Evolutionary conservation across 148 eudicot species (phyloP), one percentile per base, ranked within the genome.

Genomic region (Cornus controversa): DNA sequence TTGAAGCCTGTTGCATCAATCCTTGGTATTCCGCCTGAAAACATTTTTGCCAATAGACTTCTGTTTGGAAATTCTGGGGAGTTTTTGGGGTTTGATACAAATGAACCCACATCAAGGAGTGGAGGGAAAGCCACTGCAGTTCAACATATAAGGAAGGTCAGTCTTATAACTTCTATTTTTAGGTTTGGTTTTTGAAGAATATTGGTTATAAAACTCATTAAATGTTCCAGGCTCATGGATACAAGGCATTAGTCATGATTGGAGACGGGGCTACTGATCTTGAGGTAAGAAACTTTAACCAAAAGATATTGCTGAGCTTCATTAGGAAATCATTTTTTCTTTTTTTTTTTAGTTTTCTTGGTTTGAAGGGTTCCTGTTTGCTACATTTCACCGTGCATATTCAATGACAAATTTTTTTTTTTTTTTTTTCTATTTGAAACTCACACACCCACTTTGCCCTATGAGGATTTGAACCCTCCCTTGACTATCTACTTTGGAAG

Each of bases 201-300:
- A 65, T 42, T 71, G 63, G 50, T 67, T 57, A 15, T 28, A 53
- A 74, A 47, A 26, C 29, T 53, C 45, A 34, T 68, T 64, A 4
- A 25, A 73, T 62, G 71, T 79, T 80, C 74, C 87, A 96, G 99
- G 93, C 85, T 77, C 84, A 64, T 79, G 94, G 93, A 63, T 96
- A 91, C 87, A 90, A 90, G 76, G 87, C 85, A 69, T 77, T 93
- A 71, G 91, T 85, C 85, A 96, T 96, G 99, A 87, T 96, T 84
- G 99, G 99, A 29, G 99, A 96, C 80, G 99, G 99, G 45, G 99
- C 98, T 70, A 96, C 99, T 68, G 99, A 96, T 87, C 99, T 91
- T 77, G 99, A 96, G 98, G 99, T 96, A 67, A 83, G 77, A 78
- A 75, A 18, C 64, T 60, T 57, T 1, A 2, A 36, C 23, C 15